Percentiles rank a stretch among this genome's conserved stretches.
phyloP scores from a whole-genome alignment of 106 monocot species.

The Acorus calamus region DNA sequence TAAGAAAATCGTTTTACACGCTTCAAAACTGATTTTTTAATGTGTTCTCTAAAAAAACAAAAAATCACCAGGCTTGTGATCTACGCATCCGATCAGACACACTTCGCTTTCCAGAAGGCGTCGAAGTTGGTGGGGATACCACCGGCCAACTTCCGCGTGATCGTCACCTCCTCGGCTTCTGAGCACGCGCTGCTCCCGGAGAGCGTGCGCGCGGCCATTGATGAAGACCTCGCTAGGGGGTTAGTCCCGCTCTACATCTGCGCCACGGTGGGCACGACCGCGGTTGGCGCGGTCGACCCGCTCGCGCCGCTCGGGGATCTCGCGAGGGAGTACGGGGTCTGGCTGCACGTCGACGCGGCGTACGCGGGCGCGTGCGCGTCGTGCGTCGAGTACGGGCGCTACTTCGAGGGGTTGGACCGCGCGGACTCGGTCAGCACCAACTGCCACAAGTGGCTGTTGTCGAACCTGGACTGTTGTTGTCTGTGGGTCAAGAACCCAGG shows the following conservation, averaged over 20 bases:
- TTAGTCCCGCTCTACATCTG: constrained; percentile 11
- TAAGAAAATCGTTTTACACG: no score
- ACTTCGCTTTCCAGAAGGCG: constrained; percentile 9
- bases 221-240: constrained; percentile 6
- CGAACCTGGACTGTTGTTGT: constrained; percentile 13
- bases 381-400: constrained; percentile 9
- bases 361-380: constrained; percentile 8
- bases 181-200: constrained; percentile 5
- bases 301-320: constrained; percentile 3
- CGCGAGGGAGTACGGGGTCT: constrained; percentile 2
- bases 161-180: background rate
- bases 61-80: no score
- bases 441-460: constrained; percentile 13
- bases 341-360: constrained; percentile 19
- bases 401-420: constrained; percentile 6
- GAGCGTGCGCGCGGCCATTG: background rate
- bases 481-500: constrained; percentile 8
- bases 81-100: constrained; percentile 19
- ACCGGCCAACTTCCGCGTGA: constrained; percentile 4
- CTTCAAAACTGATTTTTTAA: no score
- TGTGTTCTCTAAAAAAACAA: no score
- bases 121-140: constrained; percentile 11
- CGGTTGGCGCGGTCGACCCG: constrained; percentile 13
- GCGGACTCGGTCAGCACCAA: constrained; percentile 12
- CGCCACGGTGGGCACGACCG: constrained; percentile 16